phyloP scores from a whole-genome alignment of 495 filamentous ascomycete genomes.

The Aspergillus affinis region DNA sequence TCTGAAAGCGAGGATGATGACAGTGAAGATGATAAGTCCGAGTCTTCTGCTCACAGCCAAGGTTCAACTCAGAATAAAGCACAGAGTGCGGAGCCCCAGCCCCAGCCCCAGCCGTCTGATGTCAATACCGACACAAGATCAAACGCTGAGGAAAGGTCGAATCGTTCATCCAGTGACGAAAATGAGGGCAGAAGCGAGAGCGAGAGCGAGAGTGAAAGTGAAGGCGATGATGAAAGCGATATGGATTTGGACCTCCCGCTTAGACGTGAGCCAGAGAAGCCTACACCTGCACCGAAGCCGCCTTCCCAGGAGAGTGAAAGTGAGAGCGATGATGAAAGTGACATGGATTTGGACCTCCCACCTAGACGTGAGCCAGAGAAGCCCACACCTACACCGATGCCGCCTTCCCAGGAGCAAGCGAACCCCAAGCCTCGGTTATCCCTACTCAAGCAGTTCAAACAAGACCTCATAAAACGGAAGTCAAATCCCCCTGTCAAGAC shows the following conservation, averaged over 20 bases:
- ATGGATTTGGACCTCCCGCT: not conserved
- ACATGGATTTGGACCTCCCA: not conserved
- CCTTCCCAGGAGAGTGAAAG: constrained; percentile 1
- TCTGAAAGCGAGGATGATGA: constrained; percentile 1
- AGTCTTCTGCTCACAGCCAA: not conserved
- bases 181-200: not conserved
- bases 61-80: not conserved
- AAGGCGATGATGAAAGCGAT: constrained; percentile 5
- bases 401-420: no score
- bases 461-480: not conserved
- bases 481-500: not conserved
- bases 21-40: not conserved
- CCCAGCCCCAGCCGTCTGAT: not conserved
- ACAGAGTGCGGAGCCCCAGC: not conserved
- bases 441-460: not conserved
- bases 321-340: constrained; percentile 6
- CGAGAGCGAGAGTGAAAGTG: constrained; percentile 9
- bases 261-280: not conserved
- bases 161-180: not conserved
- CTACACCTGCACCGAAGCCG: not conserved
- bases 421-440: not conserved
- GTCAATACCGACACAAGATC: not conserved
- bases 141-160: not conserved
- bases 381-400: not conserved
- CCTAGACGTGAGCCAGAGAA: not conserved